These are phyloP conservation scores for Capsicum pubescens DNA, from an alignment of 257 asterid genomes.

Conservation along the genomic window DNA sequence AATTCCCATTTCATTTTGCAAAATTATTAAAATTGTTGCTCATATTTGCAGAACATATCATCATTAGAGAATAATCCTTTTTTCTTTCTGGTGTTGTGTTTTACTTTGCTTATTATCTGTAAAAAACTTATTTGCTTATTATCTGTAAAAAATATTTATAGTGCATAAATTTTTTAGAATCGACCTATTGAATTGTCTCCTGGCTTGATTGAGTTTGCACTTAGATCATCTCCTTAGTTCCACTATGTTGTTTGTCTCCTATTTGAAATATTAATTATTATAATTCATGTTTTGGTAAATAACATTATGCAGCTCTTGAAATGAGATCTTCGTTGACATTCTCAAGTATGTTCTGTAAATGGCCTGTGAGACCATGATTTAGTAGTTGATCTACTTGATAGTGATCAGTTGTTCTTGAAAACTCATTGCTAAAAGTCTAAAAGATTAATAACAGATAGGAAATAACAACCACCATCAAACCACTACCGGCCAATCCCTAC, in stretches of 20 bases:
- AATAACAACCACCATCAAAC: too few species aligned
- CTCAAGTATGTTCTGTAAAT: background rate
- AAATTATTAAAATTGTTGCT: background rate
- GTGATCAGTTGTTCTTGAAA: background rate
- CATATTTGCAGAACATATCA: constrained; percentile 70
- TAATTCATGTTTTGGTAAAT: background rate
- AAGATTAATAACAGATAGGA: background rate
- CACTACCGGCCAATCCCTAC: too few species aligned
- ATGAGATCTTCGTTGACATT: background rate
- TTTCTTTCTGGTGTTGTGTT: constrained; percentile 24
- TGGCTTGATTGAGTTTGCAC: constrained; percentile 17
- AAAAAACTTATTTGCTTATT: too few species aligned
- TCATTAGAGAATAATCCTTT: constrained; percentile 51
- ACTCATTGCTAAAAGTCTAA: background rate
- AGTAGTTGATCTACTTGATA: background rate
- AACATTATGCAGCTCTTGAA: background rate
- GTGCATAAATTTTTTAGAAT: background rate
- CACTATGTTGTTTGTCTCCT: background rate
- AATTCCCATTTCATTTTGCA: background rate
- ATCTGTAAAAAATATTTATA: background rate
- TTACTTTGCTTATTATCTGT: background rate
- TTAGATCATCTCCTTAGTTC: background rate
- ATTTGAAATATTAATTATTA: too few species aligned
- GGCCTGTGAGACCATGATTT: background rate
- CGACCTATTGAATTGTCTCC: background rate